Evolutionary conservation across 345 rosid genomes (phyloP), one percentile per base, ranked within the genome.

Genomic region (Linum trigynum): DNA sequence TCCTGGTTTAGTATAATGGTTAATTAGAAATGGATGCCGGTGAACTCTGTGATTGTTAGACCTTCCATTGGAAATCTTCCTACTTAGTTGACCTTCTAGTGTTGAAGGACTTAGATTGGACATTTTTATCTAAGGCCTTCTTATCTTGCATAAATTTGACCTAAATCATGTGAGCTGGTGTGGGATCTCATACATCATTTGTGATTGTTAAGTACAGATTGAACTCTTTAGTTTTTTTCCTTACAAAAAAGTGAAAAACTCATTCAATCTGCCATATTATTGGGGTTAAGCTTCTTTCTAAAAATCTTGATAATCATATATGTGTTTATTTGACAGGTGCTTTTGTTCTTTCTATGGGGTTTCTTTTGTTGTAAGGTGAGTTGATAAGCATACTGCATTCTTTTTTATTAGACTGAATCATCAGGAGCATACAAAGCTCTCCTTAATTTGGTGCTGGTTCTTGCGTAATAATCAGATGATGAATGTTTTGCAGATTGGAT

Each of bases 301-400:
- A 1, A 48, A 9, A 15, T 5, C 53, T 48, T 48, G 14, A 48
- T 48, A 48, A 48, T 9, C 53, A 3, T 1, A 48, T 1, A 48
- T 71, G 32, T 15, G 11, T 42, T 61, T 58, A 41, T 36, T 65
- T 59, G 74, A 5, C 86, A 94, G 97, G 97, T 90, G 14, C 65
- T 90, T 55, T 79, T 85, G 73, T 88, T 76, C 83, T 82, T 85
- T 62, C 76, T 75, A 60, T 84, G 76, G 99, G 96, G 83, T 80
- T 84, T 84, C 78, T 67, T 81, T 75, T 88, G 99, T 74, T 83
- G 92, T 76, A 90, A 94, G 99, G 99, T 94, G 58, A 64, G 89
- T 67, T n/a, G 15, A 23, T 70, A 12, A 48, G 14, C 14, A 8
- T 48, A 48, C 53, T 48, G 53, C 53, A 58, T 62, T 11, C 50